Percentiles rank a stretch among this genome's conserved stretches.
Evolutionary conservation across 768 basidiomycete species (phyloP).

Genomic region (Panaeolus papilionaceus): DNA sequence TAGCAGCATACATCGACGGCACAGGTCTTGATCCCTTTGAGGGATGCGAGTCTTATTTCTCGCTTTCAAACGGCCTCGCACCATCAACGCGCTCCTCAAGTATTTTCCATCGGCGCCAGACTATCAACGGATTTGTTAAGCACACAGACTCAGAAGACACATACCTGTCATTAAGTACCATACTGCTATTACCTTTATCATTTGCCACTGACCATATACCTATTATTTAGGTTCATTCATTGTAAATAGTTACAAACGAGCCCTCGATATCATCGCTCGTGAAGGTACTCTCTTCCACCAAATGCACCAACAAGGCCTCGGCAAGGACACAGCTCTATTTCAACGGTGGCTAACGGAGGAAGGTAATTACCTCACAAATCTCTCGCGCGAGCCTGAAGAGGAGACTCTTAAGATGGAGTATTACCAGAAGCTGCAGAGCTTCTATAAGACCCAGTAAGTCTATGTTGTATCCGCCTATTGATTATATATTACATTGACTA

Average conservation of each 20-base stretch:
- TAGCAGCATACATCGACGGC: constrained; percentile 29
- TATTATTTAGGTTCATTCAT: constrained; percentile 22
- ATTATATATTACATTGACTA: background rate
- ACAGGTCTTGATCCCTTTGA: constrained; percentile 35
- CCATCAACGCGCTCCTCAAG: constrained; percentile 18
- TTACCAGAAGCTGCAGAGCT: constrained; percentile 19
- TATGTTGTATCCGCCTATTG: background rate
- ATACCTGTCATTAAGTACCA: constrained; percentile 14
- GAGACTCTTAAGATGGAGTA: constrained; percentile 30
- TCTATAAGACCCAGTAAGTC: constrained; percentile 22
- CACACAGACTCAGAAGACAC: constrained; percentile 18
- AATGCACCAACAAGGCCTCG: constrained; percentile 14
- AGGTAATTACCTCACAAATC: constrained; percentile 20
- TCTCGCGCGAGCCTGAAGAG: constrained; percentile 24
- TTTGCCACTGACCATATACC: too few relatives aligned
- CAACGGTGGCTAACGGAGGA: constrained; percentile 27
- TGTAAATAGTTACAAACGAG: constrained; percentile 27
- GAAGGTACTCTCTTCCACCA: constrained; percentile 12
- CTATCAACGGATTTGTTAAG: constrained; percentile 14
- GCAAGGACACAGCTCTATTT: background rate
- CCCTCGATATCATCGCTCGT: constrained; percentile 19
- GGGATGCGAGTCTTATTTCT: constrained; percentile 33
- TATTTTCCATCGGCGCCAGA: constrained; percentile 17
- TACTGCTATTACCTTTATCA: too few relatives aligned
- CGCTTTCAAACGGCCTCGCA: constrained; percentile 32